Conservation (phyloP, 495 filamentous ascomycete genomes). For the Penicillium taxi region DNA sequence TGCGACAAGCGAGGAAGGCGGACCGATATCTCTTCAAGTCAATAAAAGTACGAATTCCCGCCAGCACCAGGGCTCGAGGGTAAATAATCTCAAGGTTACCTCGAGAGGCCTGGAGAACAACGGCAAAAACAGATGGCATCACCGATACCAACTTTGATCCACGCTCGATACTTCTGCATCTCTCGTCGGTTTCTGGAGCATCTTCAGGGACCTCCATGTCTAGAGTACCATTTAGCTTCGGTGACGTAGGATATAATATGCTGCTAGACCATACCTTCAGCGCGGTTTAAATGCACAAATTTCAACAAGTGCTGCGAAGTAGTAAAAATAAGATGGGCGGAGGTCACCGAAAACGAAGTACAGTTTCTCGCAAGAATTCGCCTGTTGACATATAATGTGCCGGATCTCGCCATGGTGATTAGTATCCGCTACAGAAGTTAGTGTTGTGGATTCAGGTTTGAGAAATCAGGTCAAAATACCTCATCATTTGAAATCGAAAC, state of each 20-base stretch:
- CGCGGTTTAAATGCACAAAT: conserved; percentile 71
- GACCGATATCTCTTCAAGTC: conserved; percentile 69
- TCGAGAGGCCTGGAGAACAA: conserved; percentile 86
- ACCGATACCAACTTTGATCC: conserved; percentile 80
- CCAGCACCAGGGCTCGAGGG: conserved; percentile 84
- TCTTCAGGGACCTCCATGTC: conserved; percentile 78
- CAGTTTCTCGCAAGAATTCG: conserved; percentile 69
- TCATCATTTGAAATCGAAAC: conserved; percentile 34
- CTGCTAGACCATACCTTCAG: conserved; percentile 47
- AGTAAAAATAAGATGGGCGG: conserved; percentile 81
- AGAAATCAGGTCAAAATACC: conserved; percentile 15
- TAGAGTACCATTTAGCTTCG: conserved; percentile 12
- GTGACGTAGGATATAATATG: not conserved
- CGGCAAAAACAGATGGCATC: conserved; percentile 74
- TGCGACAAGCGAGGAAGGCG: conserved; percentile 81
- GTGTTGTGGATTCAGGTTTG: not conserved
- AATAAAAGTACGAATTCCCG: conserved; percentile 74
- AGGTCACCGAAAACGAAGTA: conserved; percentile 79
- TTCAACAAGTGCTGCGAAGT: conserved; percentile 87
- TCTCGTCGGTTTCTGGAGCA: conserved; percentile 83
- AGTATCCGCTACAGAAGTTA: conserved; percentile 30
- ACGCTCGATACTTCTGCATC: conserved; percentile 87
- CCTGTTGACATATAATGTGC: conserved; percentile 71
- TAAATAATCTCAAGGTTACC: conserved; percentile 95
- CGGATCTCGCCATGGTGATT: conserved; percentile 55